Conservation (phyloP, 805 yeast genomes). For the Ogataea methanolica region DNA sequence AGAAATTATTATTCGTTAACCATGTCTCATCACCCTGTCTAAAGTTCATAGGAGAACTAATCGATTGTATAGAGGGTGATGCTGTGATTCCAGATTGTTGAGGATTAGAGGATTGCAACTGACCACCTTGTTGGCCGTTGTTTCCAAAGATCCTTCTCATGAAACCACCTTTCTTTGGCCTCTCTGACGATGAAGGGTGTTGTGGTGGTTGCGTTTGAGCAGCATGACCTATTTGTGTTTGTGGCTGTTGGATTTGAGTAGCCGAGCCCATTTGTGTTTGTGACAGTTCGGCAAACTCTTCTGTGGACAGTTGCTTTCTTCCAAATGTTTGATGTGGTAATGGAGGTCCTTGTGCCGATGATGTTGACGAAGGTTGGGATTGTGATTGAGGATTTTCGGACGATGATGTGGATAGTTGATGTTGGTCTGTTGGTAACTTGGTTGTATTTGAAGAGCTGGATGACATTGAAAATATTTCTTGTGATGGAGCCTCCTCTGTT, state of each 20-base stretch:
- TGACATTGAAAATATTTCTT: conserved; percentile 3
- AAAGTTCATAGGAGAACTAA: conserved; percentile 30
- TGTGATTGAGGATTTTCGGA: background rate
- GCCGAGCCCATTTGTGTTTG: background rate
- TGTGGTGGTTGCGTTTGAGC: background rate
- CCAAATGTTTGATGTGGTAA: too few relatives aligned
- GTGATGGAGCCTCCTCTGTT: conserved; percentile 5
- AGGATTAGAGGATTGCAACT: background rate
- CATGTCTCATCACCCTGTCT: conserved; percentile 25
- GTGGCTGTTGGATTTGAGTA: background rate
- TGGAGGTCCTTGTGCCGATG: background rate
- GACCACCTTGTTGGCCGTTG: conserved; percentile 2
- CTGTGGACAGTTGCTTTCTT: too few relatives aligned
- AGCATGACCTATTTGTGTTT: background rate
- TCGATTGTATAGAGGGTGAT: conserved; percentile 19
- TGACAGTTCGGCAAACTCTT: too few relatives aligned
- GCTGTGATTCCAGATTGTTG: conserved; percentile 6
- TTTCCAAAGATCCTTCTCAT: conserved; percentile 29
- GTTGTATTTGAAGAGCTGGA: background rate
- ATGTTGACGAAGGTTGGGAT: background rate
- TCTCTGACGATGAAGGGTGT: conserved; percentile 5
- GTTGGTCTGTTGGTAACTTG: background rate
- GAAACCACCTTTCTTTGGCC: conserved; percentile 22
- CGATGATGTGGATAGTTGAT: background rate
- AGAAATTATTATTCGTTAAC: conserved; percentile 2